A percentile compares a stretch with the other conserved stretches of the same genome.
phyloP scores from a whole-genome alignment of 2,329 filamentous ascomycete genomes.

The Alternaria ethzedia region DNA sequence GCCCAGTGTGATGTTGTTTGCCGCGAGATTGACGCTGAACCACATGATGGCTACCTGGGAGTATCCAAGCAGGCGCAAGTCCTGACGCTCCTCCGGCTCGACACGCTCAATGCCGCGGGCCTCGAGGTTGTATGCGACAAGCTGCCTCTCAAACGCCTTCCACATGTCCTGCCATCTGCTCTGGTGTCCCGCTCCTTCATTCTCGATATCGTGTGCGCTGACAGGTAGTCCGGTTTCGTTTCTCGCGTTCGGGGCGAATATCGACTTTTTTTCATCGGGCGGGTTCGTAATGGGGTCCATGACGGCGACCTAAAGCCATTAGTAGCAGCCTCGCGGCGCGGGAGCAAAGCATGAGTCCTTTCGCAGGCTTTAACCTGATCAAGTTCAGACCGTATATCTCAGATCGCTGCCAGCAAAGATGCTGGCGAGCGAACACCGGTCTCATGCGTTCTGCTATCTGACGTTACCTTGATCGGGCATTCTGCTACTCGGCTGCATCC shows the following conservation, averaged over 20 bases:
- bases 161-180: constrained; percentile 28
- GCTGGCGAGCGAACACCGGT: constrained; percentile 42
- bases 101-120: constrained; percentile 67
- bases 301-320: constrained; percentile 40
- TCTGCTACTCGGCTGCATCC: constrained; percentile 44
- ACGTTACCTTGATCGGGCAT: constrained; percentile 48
- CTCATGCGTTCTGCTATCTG: constrained; percentile 43
- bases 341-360: constrained; percentile 59
- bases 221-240: constrained; percentile 19
- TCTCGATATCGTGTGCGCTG: constrained; percentile 9
- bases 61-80: constrained; percentile 59
- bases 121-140: constrained; percentile 62
- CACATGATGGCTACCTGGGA: constrained; percentile 64
- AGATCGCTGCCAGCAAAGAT: constrained; percentile 43
- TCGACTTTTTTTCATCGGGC: constrained; percentile 17
- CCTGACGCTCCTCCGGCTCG: constrained; percentile 60
- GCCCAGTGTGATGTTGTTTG: constrained; percentile 69
- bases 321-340: constrained; percentile 33
- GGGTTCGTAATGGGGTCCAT: constrained; percentile 27
- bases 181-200: not conserved
- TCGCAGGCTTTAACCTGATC: constrained; percentile 62
- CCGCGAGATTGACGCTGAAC: constrained; percentile 67
- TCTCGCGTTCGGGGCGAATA: constrained; percentile 30
- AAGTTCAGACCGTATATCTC: constrained; percentile 63
- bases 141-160: constrained; percentile 49